phyloP scores from a whole-genome alignment of 2,329 filamentous ascomycete species.

The Beauveria australis region DNA sequence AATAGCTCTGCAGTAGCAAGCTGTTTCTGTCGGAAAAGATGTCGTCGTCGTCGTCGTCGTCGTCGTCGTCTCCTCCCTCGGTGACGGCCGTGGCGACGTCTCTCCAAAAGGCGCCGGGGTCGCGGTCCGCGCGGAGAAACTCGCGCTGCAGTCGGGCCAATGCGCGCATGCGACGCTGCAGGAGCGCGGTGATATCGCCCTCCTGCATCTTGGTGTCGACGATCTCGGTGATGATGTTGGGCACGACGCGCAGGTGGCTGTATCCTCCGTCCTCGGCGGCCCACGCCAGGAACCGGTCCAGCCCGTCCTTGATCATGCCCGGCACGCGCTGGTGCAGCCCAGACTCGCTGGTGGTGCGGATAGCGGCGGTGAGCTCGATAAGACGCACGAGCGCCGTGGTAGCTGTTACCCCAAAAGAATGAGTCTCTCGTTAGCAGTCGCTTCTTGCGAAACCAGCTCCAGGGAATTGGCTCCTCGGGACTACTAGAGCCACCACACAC shows the following conservation, averaged over 20 bases:
- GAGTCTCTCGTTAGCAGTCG: not conserved
- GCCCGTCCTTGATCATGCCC: conserved; percentile 24
- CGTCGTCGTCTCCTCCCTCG: not conserved
- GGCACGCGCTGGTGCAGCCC: conserved; percentile 25
- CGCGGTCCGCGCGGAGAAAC: conserved; percentile 22
- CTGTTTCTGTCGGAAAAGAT: not conserved
- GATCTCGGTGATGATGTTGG: conserved; percentile 31
- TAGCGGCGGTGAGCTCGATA: conserved; percentile 30
- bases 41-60: not conserved
- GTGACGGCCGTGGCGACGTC: conserved; percentile 12
- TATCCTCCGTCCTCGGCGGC: conserved; percentile 33
- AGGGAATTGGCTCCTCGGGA: too few relatives aligned
- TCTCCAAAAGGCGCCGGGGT: conserved; percentile 23
- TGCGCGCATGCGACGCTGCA: conserved; percentile 27
- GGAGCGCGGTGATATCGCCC: conserved; percentile 25
- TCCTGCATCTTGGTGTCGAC: conserved; percentile 24
- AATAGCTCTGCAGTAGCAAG: conserved; percentile 3
- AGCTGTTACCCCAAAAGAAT: conserved; percentile 22
- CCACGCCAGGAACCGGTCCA: conserved; percentile 31
- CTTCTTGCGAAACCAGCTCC: not conserved
- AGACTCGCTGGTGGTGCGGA: conserved; percentile 28
- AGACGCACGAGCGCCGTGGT: conserved; percentile 30
- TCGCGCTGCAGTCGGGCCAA: conserved; percentile 29
- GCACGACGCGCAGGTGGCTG: conserved; percentile 24
- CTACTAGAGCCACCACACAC: too few relatives aligned